Evolutionary conservation across 78 protist species (phyloP).

Genomic region (Creolimax fragrantissima): DNA sequence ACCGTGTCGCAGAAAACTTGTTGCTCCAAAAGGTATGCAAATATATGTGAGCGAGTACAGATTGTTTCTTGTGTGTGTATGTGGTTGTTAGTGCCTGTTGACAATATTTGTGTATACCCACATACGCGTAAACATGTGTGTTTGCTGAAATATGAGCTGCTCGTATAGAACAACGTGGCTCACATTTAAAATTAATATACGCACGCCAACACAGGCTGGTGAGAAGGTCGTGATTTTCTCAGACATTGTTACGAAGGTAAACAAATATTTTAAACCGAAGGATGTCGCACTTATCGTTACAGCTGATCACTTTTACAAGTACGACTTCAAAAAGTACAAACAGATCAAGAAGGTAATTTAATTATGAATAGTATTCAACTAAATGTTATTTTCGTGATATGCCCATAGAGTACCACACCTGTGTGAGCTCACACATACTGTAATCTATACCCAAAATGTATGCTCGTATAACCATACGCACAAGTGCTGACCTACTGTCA

Average conservation of each 20-base stretch:
- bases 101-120: no score
- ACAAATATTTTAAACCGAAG: background rate
- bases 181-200: no score
- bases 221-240: slow-evolving; percentile 21
- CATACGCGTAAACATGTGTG: no score
- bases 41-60: no score
- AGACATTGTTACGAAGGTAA: slow-evolving; percentile 13
- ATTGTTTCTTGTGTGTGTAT: no score
- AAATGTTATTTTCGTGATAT: no score
- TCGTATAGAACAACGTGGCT: no score
- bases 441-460: no score
- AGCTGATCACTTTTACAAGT: background rate
- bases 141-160: no score
- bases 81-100: no score
- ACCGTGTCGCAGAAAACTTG: background rate
- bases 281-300: slow-evolving; percentile 21
- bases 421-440: no score
- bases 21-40: background rate
- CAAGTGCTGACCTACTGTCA: background rate
- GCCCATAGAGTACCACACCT: no score
- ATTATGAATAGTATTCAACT: background rate
- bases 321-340: background rate
- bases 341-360: background rate
- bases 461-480: background rate
- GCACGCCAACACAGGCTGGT: background rate